Evolutionary conservation across 768 basidiomycete species (phyloP), one percentile per base, ranked within the genome.

Genomic region (Boletus rubropictus): DNA sequence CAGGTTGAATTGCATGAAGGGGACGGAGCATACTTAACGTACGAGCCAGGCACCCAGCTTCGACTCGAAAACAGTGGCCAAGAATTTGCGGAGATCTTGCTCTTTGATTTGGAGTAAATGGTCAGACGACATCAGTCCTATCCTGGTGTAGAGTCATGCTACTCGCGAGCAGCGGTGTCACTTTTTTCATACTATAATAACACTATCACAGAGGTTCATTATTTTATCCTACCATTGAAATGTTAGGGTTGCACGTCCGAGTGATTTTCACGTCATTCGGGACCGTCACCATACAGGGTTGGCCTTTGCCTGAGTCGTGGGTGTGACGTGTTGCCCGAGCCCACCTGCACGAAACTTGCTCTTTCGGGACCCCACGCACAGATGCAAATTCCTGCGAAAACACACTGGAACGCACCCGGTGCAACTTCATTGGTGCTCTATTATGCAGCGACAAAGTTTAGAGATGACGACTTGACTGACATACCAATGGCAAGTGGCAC

Each of bases 1-100:
- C 66, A 77, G 48, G 48, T 81, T 4, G 80, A 76, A 32, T 65
- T 95, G 44, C 77, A 78, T 27, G 94, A 97, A 57, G 94, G 94
- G 0, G 94, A 97, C 59, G 92, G 90, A 0, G 82, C 83, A 11
- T 97, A 92, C 65, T 63, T 95, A 37, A 56, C 67, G 38, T 73
- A 77, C 1, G 77, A 70, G 2, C 65, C 53, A 21, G 53, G 53
- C 1, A 51, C 54, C 0, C 56, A 65, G 21, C 51, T 77, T 34
- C 58, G 67, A 27, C 70, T 84, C 3, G 75, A 78, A 63, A 94
- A 90, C 54, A 70, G 75, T 4, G 88, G 89, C 0, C 77, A 79
- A 44, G 67, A 62, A 21, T 72, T 73, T 11, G 86, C 82, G 0
- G 92, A 95, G 68, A 72, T 91, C 17, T 62, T 94, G 42, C 61